A percentile compares a stretch with the other conserved stretches of the same genome.
phyloP scores from a whole-genome alignment of 2,329 filamentous ascomycete genomes.

The Ceratocystis papillata region DNA sequence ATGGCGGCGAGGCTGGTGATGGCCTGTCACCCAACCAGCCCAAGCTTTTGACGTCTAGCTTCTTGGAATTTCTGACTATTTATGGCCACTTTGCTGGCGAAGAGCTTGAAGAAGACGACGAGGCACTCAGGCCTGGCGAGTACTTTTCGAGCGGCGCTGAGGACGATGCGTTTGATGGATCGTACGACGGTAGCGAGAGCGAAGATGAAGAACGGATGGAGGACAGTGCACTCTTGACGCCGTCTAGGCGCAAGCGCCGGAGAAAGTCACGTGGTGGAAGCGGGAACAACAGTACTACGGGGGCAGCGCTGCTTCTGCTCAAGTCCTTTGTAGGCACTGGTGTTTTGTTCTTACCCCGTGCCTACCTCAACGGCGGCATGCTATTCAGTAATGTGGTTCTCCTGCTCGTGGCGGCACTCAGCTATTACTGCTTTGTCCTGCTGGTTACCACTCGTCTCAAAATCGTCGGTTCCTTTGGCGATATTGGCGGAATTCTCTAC shows the following conservation, averaged over 20 bases:
- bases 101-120: constrained; percentile 91
- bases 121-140: constrained; percentile 73
- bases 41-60: constrained; percentile 75
- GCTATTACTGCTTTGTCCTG: constrained; percentile 95
- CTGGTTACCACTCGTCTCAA: constrained; percentile 76
- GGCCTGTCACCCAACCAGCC: constrained; percentile 33
- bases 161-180: constrained; percentile 46
- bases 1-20: constrained; percentile 28
- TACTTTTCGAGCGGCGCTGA: constrained; percentile 77
- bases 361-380: constrained; percentile 95
- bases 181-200: constrained; percentile 37
- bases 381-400: constrained; percentile 87
- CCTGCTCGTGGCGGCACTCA: constrained; percentile 71
- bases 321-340: constrained; percentile 98
- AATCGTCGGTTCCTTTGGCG: constrained; percentile 90
- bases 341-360: constrained; percentile 82
- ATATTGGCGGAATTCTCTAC: constrained; percentile 86
- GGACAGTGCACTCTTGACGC: constrained; percentile 69
- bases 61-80: constrained; percentile 87
- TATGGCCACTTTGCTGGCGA: constrained; percentile 98
- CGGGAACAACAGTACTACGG: constrained; percentile 67
- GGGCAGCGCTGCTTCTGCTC: constrained; percentile 72
- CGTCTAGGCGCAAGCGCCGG: constrained; percentile 61
- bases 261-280: constrained; percentile 62
- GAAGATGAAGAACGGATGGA: constrained; percentile 76